Evolutionary conservation across 1,139 yeast species (phyloP).

Genomic region (Lodderomyces orthopsilosis): DNA sequence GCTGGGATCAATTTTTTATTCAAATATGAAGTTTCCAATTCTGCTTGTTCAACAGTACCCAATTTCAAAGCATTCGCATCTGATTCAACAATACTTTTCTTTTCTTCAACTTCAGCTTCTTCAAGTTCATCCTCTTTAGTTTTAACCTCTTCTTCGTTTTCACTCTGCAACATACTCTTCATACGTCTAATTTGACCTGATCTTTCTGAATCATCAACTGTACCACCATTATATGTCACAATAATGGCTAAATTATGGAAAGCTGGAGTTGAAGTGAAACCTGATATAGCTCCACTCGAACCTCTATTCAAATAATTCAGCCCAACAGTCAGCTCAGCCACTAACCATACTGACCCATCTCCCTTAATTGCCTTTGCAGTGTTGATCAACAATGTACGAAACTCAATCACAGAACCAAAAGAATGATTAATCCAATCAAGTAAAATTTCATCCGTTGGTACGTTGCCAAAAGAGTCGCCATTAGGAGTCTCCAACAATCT

Average conservation of each 20-base stretch:
- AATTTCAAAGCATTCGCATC: slow-evolving; percentile 22
- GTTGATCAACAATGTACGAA: slow-evolving; percentile 58
- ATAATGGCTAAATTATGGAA: slow-evolving; percentile 55
- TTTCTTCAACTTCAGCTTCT: slow-evolving; percentile 5
- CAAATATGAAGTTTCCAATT: slow-evolving; percentile 31
- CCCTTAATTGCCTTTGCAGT: slow-evolving; percentile 67
- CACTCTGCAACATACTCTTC: slow-evolving; percentile 21
- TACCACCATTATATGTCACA: slow-evolving; percentile 75
- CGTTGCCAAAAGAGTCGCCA: slow-evolving; percentile 25
- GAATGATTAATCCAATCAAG: slow-evolving; percentile 48
- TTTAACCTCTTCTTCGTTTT: slow-evolving; percentile 16
- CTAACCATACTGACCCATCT: slow-evolving; percentile 73
- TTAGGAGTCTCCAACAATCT: slow-evolving; percentile 47
- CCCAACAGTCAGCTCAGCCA: slow-evolving; percentile 49
- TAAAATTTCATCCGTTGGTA: slow-evolving; percentile 38
- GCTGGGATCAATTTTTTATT: slow-evolving; percentile 56
- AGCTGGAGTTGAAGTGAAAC: slow-evolving; percentile 21
- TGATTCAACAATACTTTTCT: slow-evolving; percentile 1
- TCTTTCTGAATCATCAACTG: slow-evolving; percentile 55
- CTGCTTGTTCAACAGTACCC: slow-evolving; percentile 46
- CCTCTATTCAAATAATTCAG: slow-evolving; percentile 21
- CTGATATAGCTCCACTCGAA: neutral
- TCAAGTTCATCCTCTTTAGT: slow-evolving; percentile 12
- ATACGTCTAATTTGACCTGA: slow-evolving; percentile 48
- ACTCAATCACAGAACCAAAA: slow-evolving; percentile 69